Evolutionary conservation across 345 rosid genomes (phyloP), one percentile per base, ranked within the genome.

Genomic region (Aegle marmelos): DNA sequence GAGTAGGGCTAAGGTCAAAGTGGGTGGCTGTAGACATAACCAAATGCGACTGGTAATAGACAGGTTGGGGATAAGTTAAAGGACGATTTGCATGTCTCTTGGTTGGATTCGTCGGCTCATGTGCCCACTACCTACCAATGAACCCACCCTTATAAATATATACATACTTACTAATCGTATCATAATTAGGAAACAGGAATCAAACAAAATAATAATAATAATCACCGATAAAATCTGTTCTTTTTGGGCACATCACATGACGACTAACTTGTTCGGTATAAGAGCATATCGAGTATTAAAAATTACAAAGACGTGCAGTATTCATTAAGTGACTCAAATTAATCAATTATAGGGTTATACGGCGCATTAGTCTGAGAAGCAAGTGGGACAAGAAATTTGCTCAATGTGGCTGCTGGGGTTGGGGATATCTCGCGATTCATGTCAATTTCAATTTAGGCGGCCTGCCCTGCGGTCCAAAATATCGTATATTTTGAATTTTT

Each of bases 71-170:
- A 62, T 28, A 50, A 77, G 11, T 34, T 54, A 57, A 45, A 56
- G 25, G 39, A 68, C 56, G 79, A 75, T 78, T 39, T 68, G 54
- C 59, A 7, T 17, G 50, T 21, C 37, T 21, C 39, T 69, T 10
- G 65, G 60, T 74, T 65, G 59, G 83, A 79, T 83, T 77, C 75
- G 64, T 69, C 76, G 87, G 84, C 65, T 79, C 84, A 68, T 71
- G 76, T 75, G 81, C 79, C 78, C 81, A 79, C 83, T 58, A 39
- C 50, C 80, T 6, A 56, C 65, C 76, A 70, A 70, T 74, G 17
- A 78, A 76, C 34, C 71, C 70, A 45, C 27, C 9, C 66, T n/a
- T 17, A 11, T 17, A 25, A 19, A 41, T 3, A 45, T 45, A 45
- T 1, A 3, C 17, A 13, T 13, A 14, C 17, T 1, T 1, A 45